Percentiles rank a stretch among this genome's conserved stretches.
These are phyloP conservation scores for Fusarium sp. DNA, from an alignment of 2,329 filamentous ascomycete species.

Conservation along the genomic window DNA sequence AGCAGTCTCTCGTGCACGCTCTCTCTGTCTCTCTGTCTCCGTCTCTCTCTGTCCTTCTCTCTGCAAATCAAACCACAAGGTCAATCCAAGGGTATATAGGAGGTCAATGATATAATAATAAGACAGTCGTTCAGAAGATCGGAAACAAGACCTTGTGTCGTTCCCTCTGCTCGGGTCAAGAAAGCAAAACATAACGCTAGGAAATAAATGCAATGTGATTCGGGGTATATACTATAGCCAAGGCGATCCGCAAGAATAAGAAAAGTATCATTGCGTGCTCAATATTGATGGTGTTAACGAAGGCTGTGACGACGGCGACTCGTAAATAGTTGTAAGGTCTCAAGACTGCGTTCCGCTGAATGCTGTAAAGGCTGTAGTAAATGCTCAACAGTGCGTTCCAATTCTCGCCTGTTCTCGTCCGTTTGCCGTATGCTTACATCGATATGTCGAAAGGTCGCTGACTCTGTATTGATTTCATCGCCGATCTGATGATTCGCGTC, in stretches of 20 bases:
- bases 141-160: too few species aligned
- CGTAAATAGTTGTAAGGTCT: background rate
- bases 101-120: background rate
- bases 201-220: background rate
- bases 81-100: background rate
- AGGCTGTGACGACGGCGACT: background rate
- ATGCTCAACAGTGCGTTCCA: background rate
- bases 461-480: background rate
- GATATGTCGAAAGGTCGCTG: background rate
- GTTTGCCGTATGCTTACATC: background rate
- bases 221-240: background rate
- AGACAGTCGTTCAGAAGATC: background rate
- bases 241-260: background rate
- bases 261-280: background rate
- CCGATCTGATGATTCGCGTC: background rate
- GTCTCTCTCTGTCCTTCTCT: background rate
- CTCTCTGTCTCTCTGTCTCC: too few species aligned
- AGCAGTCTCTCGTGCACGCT: background rate
- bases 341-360: background rate
- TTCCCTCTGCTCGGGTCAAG: background rate
- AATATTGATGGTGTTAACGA: background rate
- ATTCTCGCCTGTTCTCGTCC: background rate
- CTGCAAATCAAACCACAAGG: background rate
- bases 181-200: background rate
- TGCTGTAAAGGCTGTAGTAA: background rate